Base-by-base conservation (phyloP, 345 rosid genomes). In the Lepidium didymum region DNA sequence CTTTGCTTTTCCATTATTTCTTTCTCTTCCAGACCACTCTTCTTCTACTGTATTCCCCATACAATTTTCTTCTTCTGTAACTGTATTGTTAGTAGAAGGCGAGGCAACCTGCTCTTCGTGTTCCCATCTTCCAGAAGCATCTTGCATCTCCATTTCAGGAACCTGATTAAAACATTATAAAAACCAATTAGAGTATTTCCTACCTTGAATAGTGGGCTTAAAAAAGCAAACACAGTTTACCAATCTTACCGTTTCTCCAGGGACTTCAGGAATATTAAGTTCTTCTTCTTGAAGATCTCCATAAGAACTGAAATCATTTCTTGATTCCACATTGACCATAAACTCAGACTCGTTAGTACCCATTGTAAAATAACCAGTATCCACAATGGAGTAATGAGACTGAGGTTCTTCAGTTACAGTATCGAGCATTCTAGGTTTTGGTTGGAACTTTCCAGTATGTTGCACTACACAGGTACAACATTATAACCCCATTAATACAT, bases 371-470 rank as follows among this genome's bases (percentile, higher is more conserved):
- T 53, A 53, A 34, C 47, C 19, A 8, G 60, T 65, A 72, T 75
- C 75, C 41, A 68, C 79, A 49, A 75, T 46, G 14, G 76, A 55
- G 71, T 76, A 67, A 64, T 75, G 64, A 74, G 82, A 25, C 60
- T 40, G 38, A 25, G 73, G 64, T 54, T 54, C 73, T 68, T 67
- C 78, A 60, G 60, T 35, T 58, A 74, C 51, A 73, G 78, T 73
- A 14, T 77, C 77, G 46, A 76, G 74, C 64, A 74, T 7, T 73
- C 80, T 76, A 33, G 79, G 81, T 67, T 80, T 77, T 66, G 89
- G 82, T 60, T 79, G 79, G 57, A 74, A 68, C 71, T 86, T 82
- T 62, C 81, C 79, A 51, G 62, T 43, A 40, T 51, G 69, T 53
- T 56, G 46, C 65, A 80, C 88, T 74, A 74, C 58, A 53, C 7